Conservation (phyloP, 2,329 filamentous ascomycete species). For the Aschersonia sp. region DNA sequence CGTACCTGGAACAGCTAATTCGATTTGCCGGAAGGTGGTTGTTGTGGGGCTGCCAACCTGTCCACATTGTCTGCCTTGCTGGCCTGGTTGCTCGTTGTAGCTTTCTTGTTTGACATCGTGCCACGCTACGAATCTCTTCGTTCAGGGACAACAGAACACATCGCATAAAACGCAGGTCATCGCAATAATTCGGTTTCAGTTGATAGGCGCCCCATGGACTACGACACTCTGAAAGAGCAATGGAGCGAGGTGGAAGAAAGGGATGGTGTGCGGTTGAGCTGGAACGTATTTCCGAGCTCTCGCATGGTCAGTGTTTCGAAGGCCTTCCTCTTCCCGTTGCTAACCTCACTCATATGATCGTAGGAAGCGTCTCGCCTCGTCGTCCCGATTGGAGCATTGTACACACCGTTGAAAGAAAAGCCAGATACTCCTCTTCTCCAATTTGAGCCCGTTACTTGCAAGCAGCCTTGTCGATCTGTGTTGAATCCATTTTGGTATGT, state of each 20-base stretch:
- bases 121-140: too few species aligned
- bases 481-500: slow-evolving; percentile 91
- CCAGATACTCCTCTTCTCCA: slow-evolving; percentile 76
- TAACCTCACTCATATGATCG: background rate
- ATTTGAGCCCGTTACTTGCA: slow-evolving; percentile 95
- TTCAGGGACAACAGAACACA: too few species aligned
- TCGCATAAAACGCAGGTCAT: too few species aligned
- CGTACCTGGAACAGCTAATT: too few species aligned
- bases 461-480: slow-evolving; percentile 86
- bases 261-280: slow-evolving; percentile 90
- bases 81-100: background rate
- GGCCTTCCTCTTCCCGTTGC: background rate
- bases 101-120: background rate
- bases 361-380: slow-evolving; percentile 89
- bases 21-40: too few species aligned
- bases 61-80: slow-evolving; percentile 1
- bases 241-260: slow-evolving; percentile 95
- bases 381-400: slow-evolving; percentile 89
- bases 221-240: slow-evolving; percentile 84
- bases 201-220: slow-evolving; percentile 51
- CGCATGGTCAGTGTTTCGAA: slow-evolving; percentile 59
- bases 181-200: background rate
- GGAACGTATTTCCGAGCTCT: slow-evolving; percentile 97
- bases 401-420: slow-evolving; percentile 93
- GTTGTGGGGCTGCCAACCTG: slow-evolving; percentile 3